Base-by-base conservation (phyloP, 352 stramenopile genomes). In the Nothophytophthora sp. region DNA sequence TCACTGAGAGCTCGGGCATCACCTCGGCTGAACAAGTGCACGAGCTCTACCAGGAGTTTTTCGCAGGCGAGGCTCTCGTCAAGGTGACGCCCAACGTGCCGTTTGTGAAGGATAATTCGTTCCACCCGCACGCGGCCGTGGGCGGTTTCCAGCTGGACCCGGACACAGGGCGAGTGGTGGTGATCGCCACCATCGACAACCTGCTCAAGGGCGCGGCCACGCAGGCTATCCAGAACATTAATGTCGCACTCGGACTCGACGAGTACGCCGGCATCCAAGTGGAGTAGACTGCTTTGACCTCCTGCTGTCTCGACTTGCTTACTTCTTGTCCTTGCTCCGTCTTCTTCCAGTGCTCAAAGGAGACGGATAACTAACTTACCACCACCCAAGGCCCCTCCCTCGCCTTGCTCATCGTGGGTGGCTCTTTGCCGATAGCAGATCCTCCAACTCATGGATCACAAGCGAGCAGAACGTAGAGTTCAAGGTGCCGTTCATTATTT, bases 221-320 rank as follows among this genome's bases (percentile, higher is more conserved):
- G 3, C 92, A 98, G 70, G 89, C 89, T 25, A 67, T 98, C 53
- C 92, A 98, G 64, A 98, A 98, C 73, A 96, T 98, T 65, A 98
- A 98, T 66, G 58, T 98, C 24, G 88, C 95, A 28, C 73, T 97
- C 42, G 92, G 88, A 12, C 80, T 97, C 23, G 80, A 95, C 28
- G 92, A 98, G 52, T 89, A 84, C 66, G 70, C 76, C 6, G 82
- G 82, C 25, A 88, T 92, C 36, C 57, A 73, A 23, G 12, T 69
- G 40, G 53, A 66, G 42, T 73, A 69, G 39, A 60, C 28, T 24
- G 40, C 45, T 58, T 48, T 53, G 38, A 37, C 25, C 30, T 37
- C 35, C 41, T 33, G 33, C 34, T 27, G 19, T 41, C 51, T 54
- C 50, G 52, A 59, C 30, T 13, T 32, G 24, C 45, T 54, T 59